phyloP scores from a whole-genome alignment of 306 rosid genomes.

The Cicer chorassanicum region DNA sequence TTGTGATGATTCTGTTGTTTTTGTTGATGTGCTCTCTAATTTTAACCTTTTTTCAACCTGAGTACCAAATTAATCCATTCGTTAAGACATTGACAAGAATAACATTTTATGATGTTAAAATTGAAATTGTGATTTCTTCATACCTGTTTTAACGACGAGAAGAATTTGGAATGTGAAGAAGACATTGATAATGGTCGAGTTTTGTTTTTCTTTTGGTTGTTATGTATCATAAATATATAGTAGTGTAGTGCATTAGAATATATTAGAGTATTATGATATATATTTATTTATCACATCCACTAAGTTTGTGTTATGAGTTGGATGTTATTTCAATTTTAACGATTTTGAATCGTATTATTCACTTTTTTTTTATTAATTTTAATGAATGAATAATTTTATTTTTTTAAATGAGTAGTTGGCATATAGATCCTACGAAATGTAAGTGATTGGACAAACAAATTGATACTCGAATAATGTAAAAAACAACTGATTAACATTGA shows the following conservation, averaged over 20 bases:
- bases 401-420: too few species aligned
- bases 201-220: conserved; percentile 2
- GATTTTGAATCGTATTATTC: too few species aligned
- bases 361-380: too few species aligned
- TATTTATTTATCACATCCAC: neutral
- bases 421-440: too few species aligned
- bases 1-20: conserved; percentile 17
- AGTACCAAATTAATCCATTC: conserved; percentile 10
- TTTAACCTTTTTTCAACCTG: conserved; percentile 86
- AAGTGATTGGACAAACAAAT: neutral
- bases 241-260: neutral
- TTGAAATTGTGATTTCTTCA: neutral
- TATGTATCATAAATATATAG: neutral
- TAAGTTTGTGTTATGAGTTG: too few species aligned
- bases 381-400: too few species aligned
- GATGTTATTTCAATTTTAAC: too few species aligned
- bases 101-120: conserved; percentile 7
- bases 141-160: conserved; percentile 80
- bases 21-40: conserved; percentile 51
- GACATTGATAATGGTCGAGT: conserved; percentile 47
- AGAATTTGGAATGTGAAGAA: conserved; percentile 71
- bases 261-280: neutral
- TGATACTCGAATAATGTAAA: neutral
- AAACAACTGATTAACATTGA: conserved; percentile 24
- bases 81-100: neutral